phyloP scores from a whole-genome alignment of 129 eudicot species.

The Artemisia argyi region DNA sequence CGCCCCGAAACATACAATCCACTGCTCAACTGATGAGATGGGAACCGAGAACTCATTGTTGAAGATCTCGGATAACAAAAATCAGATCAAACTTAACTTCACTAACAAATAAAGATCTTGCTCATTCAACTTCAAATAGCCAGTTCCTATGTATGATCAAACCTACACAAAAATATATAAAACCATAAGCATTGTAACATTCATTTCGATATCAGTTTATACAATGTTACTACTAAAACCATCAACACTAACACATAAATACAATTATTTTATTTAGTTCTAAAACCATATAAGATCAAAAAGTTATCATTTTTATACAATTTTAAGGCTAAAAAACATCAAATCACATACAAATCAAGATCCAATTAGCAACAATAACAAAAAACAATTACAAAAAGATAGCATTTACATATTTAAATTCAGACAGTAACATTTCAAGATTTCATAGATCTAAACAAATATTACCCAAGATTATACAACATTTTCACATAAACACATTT shows the following conservation, averaged over 20 bases:
- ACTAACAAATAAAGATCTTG: conserved; percentile 1
- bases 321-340: not conserved
- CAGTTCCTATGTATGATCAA: conserved; percentile 22
- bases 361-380: conserved; percentile 19
- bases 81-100: conserved; percentile 11
- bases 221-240: not conserved
- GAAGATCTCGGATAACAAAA: conserved; percentile 19
- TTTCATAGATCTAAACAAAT: not conserved
- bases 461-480: not conserved
- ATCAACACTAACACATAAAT: not conserved
- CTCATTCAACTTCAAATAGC: not conserved
- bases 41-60: conserved; percentile 77
- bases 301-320: not conserved
- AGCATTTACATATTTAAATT: not conserved
- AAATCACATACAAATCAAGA: conserved; percentile 19
- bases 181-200: conserved; percentile 7
- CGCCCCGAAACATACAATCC: conserved; percentile 87
- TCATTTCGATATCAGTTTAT: not conserved
- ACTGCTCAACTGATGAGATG: conserved; percentile 77
- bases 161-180: conserved; percentile 26
- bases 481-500: not conserved
- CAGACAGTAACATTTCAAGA: conserved; percentile 18
- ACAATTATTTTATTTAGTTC: not conserved
- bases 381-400: not conserved
- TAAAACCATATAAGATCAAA: conserved; percentile 25